These are phyloP conservation scores for Tolypocladium endophyticum DNA, from an alignment of 2,329 filamentous ascomycete genomes.

Conservation along the genomic window DNA sequence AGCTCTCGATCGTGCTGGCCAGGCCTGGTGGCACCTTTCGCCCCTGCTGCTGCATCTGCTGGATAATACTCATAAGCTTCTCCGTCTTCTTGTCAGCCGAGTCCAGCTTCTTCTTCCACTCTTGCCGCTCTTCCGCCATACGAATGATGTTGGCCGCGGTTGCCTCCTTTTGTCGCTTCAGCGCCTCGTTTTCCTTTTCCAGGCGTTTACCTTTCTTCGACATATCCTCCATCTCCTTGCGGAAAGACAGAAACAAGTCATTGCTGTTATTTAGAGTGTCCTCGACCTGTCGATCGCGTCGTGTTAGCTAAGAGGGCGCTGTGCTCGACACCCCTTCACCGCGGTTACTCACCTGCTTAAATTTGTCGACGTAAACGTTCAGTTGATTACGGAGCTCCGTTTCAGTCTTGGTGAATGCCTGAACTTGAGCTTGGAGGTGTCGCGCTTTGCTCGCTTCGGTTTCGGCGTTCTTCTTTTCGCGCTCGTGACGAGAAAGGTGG, in stretches of 20 bases:
- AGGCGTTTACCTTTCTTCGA: constrained; percentile 96
- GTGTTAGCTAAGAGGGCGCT: background rate
- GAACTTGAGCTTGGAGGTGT: constrained; percentile 81
- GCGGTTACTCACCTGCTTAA: constrained; percentile 74
- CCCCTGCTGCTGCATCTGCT: constrained; percentile 92
- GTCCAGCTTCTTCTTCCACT: constrained; percentile 58
- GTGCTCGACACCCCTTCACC: no score
- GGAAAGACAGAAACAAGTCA: constrained; percentile 90
- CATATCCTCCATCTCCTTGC: constrained; percentile 99
- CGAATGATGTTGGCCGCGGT: constrained; percentile 92
- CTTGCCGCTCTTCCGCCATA: constrained; percentile 92
- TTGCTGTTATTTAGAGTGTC: constrained; percentile 98
- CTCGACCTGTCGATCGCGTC: constrained; percentile 60
- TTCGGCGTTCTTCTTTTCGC: constrained; percentile 82
- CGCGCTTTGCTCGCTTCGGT: constrained; percentile 69
- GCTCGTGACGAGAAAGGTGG: constrained; percentile 78
- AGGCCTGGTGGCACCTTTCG: constrained; percentile 61
- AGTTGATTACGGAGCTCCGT: constrained; percentile 87
- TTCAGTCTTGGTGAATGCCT: constrained; percentile 93
- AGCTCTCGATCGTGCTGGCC: constrained; percentile 48
- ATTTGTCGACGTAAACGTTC: constrained; percentile 98
- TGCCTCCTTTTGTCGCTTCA: constrained; percentile 86
- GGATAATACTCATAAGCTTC: constrained; percentile 88
- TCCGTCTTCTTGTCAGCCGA: constrained; percentile 62
- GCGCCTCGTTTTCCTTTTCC: constrained; percentile 88